Percentiles rank a stretch among this genome's conserved stretches.
Evolutionary conservation across 352 stramenopile genomes (phyloP).

Genomic region (Sclerospora graminicola): DNA sequence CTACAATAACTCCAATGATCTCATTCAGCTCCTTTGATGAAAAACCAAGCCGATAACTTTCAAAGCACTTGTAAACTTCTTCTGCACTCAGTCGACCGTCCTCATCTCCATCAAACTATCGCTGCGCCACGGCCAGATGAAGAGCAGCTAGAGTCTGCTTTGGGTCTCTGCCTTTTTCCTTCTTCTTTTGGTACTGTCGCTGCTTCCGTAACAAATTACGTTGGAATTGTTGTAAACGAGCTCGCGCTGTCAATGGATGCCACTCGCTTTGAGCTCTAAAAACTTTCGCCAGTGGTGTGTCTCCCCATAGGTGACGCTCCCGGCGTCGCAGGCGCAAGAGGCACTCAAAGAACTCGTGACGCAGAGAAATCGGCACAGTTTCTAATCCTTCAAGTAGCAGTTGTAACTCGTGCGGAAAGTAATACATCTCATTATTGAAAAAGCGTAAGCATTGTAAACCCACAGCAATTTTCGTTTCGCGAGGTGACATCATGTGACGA

Average conservation of each 20-base stretch:
- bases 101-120: slow-evolving; percentile 62
- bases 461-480: slow-evolving; percentile 29
- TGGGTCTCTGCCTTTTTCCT: slow-evolving; percentile 24
- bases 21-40: slow-evolving; percentile 75
- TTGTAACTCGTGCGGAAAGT: too few relatives aligned
- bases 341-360: slow-evolving; percentile 81
- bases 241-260: slow-evolving; percentile 80
- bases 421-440: too few relatives aligned
- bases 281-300: slow-evolving; percentile 94
- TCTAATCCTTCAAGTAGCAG: slow-evolving; percentile 77
- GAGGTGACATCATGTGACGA: slow-evolving; percentile 6
- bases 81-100: slow-evolving; percentile 53
- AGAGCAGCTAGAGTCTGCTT: slow-evolving; percentile 19
- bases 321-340: slow-evolving; percentile 88
- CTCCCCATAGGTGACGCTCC: slow-evolving; percentile 92
- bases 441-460: slow-evolving; percentile 91
- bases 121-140: slow-evolving; percentile 44
- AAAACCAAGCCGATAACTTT: slow-evolving; percentile 80
- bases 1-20: slow-evolving; percentile 70
- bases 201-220: slow-evolving; percentile 60
- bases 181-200: slow-evolving; percentile 30
- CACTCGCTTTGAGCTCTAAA: slow-evolving; percentile 97
- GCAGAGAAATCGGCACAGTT: slow-evolving; percentile 45
- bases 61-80: slow-evolving; percentile 74
- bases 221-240: slow-evolving; percentile 80